A percentile compares a stretch with the other conserved stretches of the same genome.
These are phyloP conservation scores for Suillus hirtellus DNA, from an alignment of 768 basidiomycete species.

Conservation along the genomic window DNA sequence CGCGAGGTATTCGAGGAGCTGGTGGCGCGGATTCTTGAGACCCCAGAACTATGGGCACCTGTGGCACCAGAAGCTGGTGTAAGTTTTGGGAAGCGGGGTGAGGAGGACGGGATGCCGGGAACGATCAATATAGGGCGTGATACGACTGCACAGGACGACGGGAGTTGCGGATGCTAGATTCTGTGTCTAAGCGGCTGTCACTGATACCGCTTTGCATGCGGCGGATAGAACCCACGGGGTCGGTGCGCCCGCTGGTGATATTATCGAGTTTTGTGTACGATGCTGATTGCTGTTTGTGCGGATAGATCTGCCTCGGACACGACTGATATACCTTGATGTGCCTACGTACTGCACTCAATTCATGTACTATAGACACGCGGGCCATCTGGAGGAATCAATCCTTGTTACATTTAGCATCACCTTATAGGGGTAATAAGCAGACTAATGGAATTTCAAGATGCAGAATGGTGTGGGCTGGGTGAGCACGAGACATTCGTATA, in stretches of 20 bases:
- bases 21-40: constrained; percentile 80
- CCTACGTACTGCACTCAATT: not conserved
- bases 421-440: not conserved
- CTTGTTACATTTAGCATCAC: not conserved
- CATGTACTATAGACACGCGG: constrained; percentile 8
- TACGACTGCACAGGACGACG: not conserved
- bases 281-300: not conserved
- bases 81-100: constrained; percentile 13
- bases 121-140: constrained; percentile 36
- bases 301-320: not conserved
- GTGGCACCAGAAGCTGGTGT: constrained; percentile 22
- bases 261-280: not conserved
- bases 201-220: not conserved
- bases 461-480: not conserved
- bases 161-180: constrained; percentile 3
- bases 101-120: constrained; percentile 40
- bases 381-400: not conserved
- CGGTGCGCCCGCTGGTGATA: not conserved
- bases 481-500: not conserved
- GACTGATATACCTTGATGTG: constrained; percentile 2
- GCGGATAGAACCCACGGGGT: not conserved
- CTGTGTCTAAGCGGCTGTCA: not conserved
- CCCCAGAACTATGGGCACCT: constrained; percentile 75
- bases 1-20: constrained; percentile 75
- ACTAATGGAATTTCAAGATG: not conserved